These are phyloP conservation scores for Leccinellum rugosiceps DNA, from an alignment of 768 basidiomycete genomes.

Conservation along the genomic window DNA sequence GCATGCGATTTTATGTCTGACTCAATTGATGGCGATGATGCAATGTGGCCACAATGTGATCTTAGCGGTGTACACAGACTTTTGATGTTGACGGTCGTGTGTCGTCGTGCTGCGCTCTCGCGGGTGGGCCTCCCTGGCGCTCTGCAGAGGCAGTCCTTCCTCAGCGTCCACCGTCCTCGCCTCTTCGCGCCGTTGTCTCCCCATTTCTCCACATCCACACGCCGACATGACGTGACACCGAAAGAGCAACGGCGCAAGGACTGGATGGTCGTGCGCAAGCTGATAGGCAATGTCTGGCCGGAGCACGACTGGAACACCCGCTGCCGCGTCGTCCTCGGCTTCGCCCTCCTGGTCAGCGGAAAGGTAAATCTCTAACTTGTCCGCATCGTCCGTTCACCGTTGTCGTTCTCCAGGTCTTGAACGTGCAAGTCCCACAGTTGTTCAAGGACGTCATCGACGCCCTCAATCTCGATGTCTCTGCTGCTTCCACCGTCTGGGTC, in stretches of 20 bases:
- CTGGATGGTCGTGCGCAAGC: constrained; percentile 78
- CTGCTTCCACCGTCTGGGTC: constrained; percentile 80
- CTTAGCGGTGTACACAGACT: not conserved
- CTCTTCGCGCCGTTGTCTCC: not conserved
- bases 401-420: constrained; percentile 60
- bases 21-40: not conserved
- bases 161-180: constrained; percentile 3
- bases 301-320: constrained; percentile 79
- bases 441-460: constrained; percentile 92
- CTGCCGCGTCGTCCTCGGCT: constrained; percentile 76
- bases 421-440: constrained; percentile 96
- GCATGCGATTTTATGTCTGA: not conserved
- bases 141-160: constrained; percentile 7
- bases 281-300: constrained; percentile 94
- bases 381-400: not conserved
- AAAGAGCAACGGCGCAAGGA: constrained; percentile 69
- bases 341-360: constrained; percentile 74
- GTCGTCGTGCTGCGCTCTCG: constrained; percentile 23
- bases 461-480: constrained; percentile 77
- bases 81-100: constrained; percentile 24
- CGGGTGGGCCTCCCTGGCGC: not conserved
- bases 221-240: constrained; percentile 15
- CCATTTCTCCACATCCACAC: constrained; percentile 20
- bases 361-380: constrained; percentile 56
- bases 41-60: not conserved